A percentile compares a stretch with the other conserved stretches of the same genome.
phyloP scores from a whole-genome alignment of 352 stramenopile genomes.

The Globisporangium sylvaticum region DNA sequence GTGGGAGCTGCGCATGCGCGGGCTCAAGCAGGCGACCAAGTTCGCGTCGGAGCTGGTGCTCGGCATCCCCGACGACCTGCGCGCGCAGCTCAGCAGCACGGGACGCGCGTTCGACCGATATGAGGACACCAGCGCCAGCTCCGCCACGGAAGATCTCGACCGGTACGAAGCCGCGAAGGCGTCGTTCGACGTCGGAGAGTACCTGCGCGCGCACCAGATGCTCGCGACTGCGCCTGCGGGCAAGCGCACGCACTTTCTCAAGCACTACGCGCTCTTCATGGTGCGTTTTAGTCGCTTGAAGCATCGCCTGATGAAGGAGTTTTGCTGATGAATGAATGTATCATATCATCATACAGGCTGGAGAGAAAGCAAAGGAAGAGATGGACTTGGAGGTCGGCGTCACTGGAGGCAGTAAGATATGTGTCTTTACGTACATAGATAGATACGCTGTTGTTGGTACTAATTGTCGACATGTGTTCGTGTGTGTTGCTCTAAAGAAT shows the following conservation, averaged over 20 bases:
- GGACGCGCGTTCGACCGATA: conserved; percentile 1
- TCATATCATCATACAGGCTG: conserved; percentile 30
- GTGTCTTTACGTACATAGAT: conserved; percentile 8
- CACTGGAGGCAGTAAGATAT: conserved; percentile 32
- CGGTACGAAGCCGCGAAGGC: conserved; percentile 63
- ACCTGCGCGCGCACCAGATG: conserved; percentile 65
- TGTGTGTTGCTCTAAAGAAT: conserved; percentile 18
- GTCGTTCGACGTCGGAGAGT: conserved; percentile 72
- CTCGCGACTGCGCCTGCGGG: conserved; percentile 19
- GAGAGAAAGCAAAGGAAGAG: conserved; percentile 81
- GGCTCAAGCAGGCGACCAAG: conserved; percentile 61
- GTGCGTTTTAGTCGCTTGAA: conserved; percentile 14
- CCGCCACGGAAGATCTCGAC: conserved; percentile 19
- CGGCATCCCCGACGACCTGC: conserved; percentile 45
- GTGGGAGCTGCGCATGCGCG: conserved; percentile 44
- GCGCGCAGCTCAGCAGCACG: conserved; percentile 25
- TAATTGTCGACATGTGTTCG: neutral
- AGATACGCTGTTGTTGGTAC: neutral
- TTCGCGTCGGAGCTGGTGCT: conserved; percentile 77
- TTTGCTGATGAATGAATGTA: neutral
- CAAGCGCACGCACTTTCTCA: conserved; percentile 58
- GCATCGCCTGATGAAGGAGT: neutral
- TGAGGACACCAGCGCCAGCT: neutral
- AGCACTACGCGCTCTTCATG: conserved; percentile 73
- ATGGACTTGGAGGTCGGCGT: conserved; percentile 71